These are phyloP conservation scores for Pontederia crassipes DNA, from an alignment of 176 grass and related monocot genomes.

Conservation along the genomic window DNA sequence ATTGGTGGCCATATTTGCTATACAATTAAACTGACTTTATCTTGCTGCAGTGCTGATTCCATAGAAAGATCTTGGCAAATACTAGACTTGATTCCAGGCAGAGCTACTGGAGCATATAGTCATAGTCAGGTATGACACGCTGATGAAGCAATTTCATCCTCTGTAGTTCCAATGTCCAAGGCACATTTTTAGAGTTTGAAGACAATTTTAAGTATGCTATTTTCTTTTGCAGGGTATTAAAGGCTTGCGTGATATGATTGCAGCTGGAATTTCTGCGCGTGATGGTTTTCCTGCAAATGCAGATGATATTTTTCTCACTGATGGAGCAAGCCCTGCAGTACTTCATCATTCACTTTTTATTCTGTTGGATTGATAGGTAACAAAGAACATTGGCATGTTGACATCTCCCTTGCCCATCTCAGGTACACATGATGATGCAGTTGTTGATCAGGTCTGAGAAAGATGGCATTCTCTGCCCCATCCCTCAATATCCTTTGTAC, in stretches of 20 bases:
- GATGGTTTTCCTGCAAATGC: slow-evolving; percentile 49
- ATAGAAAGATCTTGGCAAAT: slow-evolving; percentile 42
- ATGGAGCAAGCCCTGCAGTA: slow-evolving; percentile 57
- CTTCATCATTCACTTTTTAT: slow-evolving; percentile 2
- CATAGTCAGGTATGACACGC: slow-evolving; percentile 26
- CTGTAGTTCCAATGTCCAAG: neutral
- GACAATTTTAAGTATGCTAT: neutral
- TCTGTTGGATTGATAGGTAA: slow-evolving; percentile 13
- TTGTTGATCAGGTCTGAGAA: slow-evolving; percentile 80
- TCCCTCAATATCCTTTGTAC: slow-evolving; percentile 91
- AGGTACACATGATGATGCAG: slow-evolving; percentile 99
- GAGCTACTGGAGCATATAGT: slow-evolving; percentile 45
- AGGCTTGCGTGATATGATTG: slow-evolving; percentile 46
- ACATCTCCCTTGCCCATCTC: slow-evolving; percentile 21
- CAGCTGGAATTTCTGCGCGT: slow-evolving; percentile 42
- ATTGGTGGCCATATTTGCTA: neutral
- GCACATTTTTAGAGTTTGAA: neutral
- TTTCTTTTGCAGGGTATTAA: slow-evolving; percentile 32
- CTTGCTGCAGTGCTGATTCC: slow-evolving; percentile 37
- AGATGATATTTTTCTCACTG: slow-evolving; percentile 62
- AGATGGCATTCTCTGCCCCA: slow-evolving; percentile 92
- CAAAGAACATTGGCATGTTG: neutral
- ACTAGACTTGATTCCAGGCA: slow-evolving; percentile 32
- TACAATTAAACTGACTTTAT: neutral
- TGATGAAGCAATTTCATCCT: neutral